Percentiles rank a stretch among this genome's conserved stretches.
phyloP scores from a whole-genome alignment of 2,329 filamentous ascomycete genomes.

The Podosphaera fusca region DNA sequence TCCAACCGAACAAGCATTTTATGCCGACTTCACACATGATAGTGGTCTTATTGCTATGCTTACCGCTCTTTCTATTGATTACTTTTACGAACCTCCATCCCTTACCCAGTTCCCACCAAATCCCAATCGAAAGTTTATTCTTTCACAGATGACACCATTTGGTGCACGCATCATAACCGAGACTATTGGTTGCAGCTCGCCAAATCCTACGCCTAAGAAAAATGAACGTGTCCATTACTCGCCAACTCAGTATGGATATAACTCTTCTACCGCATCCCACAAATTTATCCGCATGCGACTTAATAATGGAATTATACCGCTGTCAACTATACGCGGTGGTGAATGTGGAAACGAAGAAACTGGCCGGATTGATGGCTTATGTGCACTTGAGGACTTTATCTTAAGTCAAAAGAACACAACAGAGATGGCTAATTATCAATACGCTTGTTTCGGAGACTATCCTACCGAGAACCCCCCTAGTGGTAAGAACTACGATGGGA shows the following conservation, averaged over 20 bases:
- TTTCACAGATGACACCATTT: conserved; percentile 30
- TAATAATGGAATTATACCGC: conserved; percentile 25
- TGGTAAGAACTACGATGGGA: conserved; percentile 22
- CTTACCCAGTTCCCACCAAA: conserved; percentile 21
- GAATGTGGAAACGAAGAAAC: conserved; percentile 16
- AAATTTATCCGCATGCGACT: conserved; percentile 27
- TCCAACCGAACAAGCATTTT: conserved; percentile 41
- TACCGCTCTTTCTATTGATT: conserved; percentile 29
- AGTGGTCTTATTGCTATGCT: conserved; percentile 55
- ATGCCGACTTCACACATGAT: conserved; percentile 78
- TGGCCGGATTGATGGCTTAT: conserved; percentile 23
- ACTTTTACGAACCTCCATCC: conserved; percentile 25
- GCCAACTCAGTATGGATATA: conserved; percentile 23
- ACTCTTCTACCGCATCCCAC: conserved; percentile 19
- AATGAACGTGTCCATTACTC: conserved; percentile 20
- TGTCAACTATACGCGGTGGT: conserved; percentile 24
- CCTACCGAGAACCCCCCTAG: conserved; percentile 18
- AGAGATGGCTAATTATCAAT: conserved; percentile 22
- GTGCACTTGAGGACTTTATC: conserved; percentile 20
- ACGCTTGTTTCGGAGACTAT: conserved; percentile 25
- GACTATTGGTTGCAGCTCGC: conserved; percentile 25
- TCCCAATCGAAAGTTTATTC: conserved; percentile 23
- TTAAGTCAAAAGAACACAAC: conserved; percentile 19
- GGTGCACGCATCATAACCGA: conserved; percentile 30
- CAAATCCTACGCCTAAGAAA: conserved; percentile 20